These are phyloP conservation scores for Trichoderma sp. DNA, from an alignment of 2,329 filamentous ascomycete species.

Conservation along the genomic window DNA sequence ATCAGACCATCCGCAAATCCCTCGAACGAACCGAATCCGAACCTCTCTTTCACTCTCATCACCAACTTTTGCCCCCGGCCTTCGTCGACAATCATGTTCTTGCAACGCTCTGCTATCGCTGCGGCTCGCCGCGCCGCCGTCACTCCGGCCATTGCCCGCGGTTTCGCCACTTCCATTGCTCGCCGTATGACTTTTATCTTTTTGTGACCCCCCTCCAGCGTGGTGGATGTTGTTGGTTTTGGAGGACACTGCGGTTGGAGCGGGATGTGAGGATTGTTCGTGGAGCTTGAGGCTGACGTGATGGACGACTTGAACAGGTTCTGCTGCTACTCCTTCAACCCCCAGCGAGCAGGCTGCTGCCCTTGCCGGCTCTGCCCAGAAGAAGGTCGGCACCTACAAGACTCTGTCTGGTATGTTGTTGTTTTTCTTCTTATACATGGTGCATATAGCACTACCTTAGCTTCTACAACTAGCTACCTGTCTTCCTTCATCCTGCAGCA, in stretches of 20 bases:
- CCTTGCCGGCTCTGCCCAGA: conserved; percentile 38
- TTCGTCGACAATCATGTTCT: conserved; percentile 49
- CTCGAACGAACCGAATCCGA: conserved; percentile 35
- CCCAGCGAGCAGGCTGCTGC: conserved; percentile 40
- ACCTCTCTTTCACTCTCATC: conserved; percentile 1
- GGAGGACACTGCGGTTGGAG: not conserved
- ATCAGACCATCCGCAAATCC: conserved; percentile 51
- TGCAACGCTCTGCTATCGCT: conserved; percentile 61
- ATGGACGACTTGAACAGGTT: not conserved
- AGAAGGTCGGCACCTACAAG: conserved; percentile 48
- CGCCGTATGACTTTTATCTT: conserved; percentile 43
- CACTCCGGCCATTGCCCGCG: conserved; percentile 54
- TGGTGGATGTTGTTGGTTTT: not conserved
- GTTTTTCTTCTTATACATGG: not conserved
- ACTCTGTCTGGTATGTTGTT: conserved; percentile 45
- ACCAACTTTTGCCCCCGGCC: not conserved
- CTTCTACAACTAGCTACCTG: conserved; percentile 1
- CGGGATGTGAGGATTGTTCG: not conserved
- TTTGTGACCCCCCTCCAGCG: conserved; percentile 24
- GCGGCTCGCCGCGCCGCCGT: conserved; percentile 59
- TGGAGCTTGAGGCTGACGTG: conserved; percentile 35
- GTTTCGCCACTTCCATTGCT: conserved; percentile 58
- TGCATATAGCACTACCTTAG: conserved; percentile 26
- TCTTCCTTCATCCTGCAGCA: not conserved
- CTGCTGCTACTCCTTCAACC: conserved; percentile 28